Conservation (phyloP, 1,139 yeast genomes). For the Suhomyces ambrosiae region DNA sequence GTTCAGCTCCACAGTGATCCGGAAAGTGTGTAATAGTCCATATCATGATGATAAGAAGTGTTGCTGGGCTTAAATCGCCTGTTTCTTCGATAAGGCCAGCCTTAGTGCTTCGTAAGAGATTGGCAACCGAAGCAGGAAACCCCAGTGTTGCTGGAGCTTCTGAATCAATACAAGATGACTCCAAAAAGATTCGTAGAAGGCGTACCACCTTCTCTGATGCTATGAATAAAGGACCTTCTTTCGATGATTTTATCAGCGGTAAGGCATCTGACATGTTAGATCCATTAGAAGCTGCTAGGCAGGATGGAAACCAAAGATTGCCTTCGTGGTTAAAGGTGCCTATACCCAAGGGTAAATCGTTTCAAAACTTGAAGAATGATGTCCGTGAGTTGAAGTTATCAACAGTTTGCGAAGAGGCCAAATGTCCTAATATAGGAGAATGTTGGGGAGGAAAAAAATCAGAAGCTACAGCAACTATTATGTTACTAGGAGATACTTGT, state of each 20-base stretch:
- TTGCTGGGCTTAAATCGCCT: conserved; percentile 2
- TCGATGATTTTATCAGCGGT: conserved; percentile 86
- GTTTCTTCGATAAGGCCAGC: conserved; percentile 1
- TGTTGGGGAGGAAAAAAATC: conserved; percentile 99
- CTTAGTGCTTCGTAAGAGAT: conserved; percentile 5
- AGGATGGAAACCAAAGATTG: conserved; percentile 64
- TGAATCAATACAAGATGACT: not conserved
- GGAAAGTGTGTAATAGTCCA: not conserved
- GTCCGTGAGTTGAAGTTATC: conserved; percentile 85
- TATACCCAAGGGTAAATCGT: conserved; percentile 88
- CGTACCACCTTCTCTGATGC: conserved; percentile 68
- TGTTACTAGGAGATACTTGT: conserved; percentile 98
- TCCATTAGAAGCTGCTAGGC: conserved; percentile 69
- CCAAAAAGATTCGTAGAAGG: conserved; percentile 39
- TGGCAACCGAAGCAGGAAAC: conserved; percentile 10
- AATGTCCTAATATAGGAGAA: conserved; percentile 98
- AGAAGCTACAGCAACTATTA: conserved; percentile 98
- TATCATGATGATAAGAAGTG: conserved; percentile 3
- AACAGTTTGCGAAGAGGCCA: conserved; percentile 97
- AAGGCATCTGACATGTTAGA: conserved; percentile 70
- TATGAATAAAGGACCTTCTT: conserved; percentile 85
- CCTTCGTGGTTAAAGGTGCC: conserved; percentile 96
- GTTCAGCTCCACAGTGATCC: conserved; percentile 9
- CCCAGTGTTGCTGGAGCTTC: conserved; percentile 2
- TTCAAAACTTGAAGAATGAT: conserved; percentile 78